These are phyloP conservation scores for Candida oleophila DNA, from an alignment of 805 yeast species.

Conservation along the genomic window DNA sequence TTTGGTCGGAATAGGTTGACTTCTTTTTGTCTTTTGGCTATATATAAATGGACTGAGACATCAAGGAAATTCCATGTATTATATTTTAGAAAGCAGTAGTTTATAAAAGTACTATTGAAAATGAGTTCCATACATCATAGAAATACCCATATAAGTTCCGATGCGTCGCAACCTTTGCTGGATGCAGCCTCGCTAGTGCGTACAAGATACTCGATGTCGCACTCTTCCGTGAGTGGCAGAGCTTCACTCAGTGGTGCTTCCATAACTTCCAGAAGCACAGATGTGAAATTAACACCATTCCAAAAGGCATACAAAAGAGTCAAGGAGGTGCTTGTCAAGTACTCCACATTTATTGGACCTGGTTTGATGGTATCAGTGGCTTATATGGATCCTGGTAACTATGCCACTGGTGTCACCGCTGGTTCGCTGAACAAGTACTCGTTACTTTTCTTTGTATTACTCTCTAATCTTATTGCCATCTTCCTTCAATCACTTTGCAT, in stretches of 20 bases:
- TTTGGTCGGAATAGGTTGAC: no score
- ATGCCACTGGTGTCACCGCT: slow-evolving; percentile 48
- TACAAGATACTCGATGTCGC: background rate
- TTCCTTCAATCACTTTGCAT: slow-evolving; percentile 45
- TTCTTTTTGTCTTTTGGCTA: no score
- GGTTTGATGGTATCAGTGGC: slow-evolving; percentile 50
- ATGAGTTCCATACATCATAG: no score
- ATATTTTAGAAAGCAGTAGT: no score
- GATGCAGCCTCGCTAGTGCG: background rate
- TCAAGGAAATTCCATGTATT: no score
- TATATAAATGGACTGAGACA: no score
- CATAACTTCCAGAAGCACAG: background rate
- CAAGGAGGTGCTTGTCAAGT: slow-evolving; percentile 1
- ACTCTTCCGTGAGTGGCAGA: no score
- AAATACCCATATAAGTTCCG: no score
- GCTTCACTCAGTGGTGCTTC: no score
- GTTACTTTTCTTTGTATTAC: slow-evolving; percentile 40
- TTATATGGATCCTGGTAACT: slow-evolving; percentile 55
- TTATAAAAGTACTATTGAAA: no score
- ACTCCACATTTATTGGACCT: slow-evolving; percentile 40
- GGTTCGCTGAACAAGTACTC: slow-evolving; percentile 46
- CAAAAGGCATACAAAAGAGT: background rate
- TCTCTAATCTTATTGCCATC: slow-evolving; percentile 46
- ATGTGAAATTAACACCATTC: background rate
- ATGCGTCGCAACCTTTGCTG: no score